Base-by-base conservation (phyloP, 805 yeast genomes). In the Cyberlindnera xishuangbannaensis region DNA sequence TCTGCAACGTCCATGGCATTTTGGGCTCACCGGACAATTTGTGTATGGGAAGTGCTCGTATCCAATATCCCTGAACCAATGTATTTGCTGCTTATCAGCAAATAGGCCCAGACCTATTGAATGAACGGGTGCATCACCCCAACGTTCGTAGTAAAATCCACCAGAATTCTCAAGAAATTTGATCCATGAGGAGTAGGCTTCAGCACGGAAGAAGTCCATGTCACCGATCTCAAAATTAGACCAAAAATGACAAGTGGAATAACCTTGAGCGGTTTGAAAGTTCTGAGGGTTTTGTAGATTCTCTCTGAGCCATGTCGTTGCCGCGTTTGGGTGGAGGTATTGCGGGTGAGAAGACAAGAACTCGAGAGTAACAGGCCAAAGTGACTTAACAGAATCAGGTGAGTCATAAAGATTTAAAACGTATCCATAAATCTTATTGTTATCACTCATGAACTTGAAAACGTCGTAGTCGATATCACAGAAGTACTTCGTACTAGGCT, bases 121-220 rank as follows among this genome's bases (percentile, higher is more conserved):
- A 53, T 84, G 92, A 2, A 85, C 92, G 0, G 95, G 95, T 0
- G 95, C 95, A 61, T 85, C 95, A 3, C 95, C 95, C 95, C 95
- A 85, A 36, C 95, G 61, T 55, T 87, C 95, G 49, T 86, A 86
- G 55, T 83, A 86, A 50, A 85, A 85, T 4, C 90, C 90, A 14
- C 94, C 92, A 1, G 77, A 58, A 4, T 65, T 40, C 37, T 85
- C 95, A 25, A 86, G 59, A 48, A 65, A 60, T 20, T 78, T 61
- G 48, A 79, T 73, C 75, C 82, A 85, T 10, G 59, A 58, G 24
- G 65, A 61, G 51, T 85, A 86, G 1, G 86, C 74, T 34, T 81
- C 78, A 16, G 70, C 60, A 33, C 95, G 61, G 59, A 66, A 81
- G 47, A 86, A 86, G 44, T 86, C 90, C 82, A 86, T 70, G 48